Conservation (phyloP, 2,329 filamentous ascomycete species). For the Fusarium sp. region DNA sequence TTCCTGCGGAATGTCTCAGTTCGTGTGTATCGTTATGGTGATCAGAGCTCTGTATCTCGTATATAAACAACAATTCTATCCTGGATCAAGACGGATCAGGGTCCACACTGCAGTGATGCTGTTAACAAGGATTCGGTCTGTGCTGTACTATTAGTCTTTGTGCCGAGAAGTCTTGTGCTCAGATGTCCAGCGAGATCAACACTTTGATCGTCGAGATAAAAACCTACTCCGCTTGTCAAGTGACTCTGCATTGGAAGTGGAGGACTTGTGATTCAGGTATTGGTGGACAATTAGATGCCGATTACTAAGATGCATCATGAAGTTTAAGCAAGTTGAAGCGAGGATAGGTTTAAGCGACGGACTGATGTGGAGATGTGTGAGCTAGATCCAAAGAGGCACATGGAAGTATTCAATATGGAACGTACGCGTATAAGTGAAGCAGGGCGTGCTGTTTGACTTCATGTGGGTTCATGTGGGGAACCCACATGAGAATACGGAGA, state of each 20-base stretch:
- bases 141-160: not conserved
- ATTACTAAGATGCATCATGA: not conserved
- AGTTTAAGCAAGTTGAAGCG: not conserved
- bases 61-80: constrained; percentile 1
- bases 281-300: constrained; percentile 17
- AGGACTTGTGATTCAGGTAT: not conserved
- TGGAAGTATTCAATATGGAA: not conserved
- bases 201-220: not conserved
- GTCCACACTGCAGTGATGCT: not conserved
- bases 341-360: not conserved
- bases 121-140: not conserved
- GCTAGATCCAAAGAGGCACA: not conserved
- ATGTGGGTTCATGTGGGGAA: not conserved
- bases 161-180: not conserved
- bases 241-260: not conserved
- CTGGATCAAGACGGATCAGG: not conserved
- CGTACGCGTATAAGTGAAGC: not conserved
- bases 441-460: not conserved
- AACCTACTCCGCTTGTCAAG: not conserved
- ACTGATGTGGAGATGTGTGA: not conserved
- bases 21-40: not conserved
- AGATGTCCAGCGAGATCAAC: not conserved
- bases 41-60: not conserved
- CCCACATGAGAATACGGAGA: not conserved
- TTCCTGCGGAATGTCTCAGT: constrained; percentile 20